Conservation (phyloP, 1,284 basidiomycete species). For the Heliocybe sulcata region DNA sequence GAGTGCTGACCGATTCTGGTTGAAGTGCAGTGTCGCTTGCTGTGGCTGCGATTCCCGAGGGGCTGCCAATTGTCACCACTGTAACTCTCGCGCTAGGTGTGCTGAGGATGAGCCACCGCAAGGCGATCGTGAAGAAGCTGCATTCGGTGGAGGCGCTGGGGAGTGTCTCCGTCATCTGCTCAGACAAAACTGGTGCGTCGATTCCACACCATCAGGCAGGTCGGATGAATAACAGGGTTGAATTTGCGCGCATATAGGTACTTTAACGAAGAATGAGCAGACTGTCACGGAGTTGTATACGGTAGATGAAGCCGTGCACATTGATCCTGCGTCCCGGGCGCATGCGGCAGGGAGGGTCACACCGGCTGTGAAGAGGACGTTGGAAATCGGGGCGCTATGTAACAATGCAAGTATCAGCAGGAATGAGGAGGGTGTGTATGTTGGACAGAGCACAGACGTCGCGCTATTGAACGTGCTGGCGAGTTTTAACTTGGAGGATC, state of each 20-base stretch:
- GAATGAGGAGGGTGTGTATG: constrained; percentile 68
- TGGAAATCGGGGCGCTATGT: constrained; percentile 64
- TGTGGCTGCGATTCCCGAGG: constrained; percentile 96
- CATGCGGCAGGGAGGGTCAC: constrained; percentile 28
- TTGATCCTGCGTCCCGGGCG: constrained; percentile 42
- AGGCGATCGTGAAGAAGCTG: constrained; percentile 95
- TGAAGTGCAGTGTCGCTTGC: constrained; percentile 79
- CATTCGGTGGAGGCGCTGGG: constrained; percentile 94
- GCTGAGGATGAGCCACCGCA: constrained; percentile 87
- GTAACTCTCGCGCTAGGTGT: constrained; percentile 95
- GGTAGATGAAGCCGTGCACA: constrained; percentile 72
- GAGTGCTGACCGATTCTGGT: constrained; percentile 5
- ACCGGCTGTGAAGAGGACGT: constrained; percentile 51
- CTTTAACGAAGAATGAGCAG: constrained; percentile 93
- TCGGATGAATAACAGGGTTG: too few relatives aligned
- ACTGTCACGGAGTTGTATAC: constrained; percentile 87
- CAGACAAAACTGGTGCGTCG: constrained; percentile 84
- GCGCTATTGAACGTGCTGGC: constrained; percentile 84
- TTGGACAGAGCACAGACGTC: constrained; percentile 93
- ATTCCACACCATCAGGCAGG: too few relatives aligned
- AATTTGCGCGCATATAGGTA: constrained; percentile 52
- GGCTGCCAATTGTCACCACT: constrained; percentile 94
- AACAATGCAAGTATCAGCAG: constrained; percentile 62
- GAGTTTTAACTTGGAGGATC: constrained; percentile 64
- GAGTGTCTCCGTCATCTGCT: constrained; percentile 92